Percentiles rank a stretch among this genome's conserved stretches.
Conservation (phyloP, 176 grass and related monocot genomes). For the Alopecurus myosuroides region DNA sequence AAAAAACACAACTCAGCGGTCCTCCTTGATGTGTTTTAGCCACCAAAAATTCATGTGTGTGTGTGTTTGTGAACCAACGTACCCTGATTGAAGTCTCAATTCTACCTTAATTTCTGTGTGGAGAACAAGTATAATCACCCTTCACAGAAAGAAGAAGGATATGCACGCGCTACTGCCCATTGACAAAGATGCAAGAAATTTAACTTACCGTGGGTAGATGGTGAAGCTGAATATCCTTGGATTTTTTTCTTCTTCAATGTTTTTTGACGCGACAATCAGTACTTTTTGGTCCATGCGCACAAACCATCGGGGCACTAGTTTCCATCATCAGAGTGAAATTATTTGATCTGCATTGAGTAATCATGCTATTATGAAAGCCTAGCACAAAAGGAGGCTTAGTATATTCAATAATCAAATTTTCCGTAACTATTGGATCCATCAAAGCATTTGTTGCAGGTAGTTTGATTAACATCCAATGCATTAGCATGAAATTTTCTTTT, state of each 20-base stretch:
- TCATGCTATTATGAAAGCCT: background rate
- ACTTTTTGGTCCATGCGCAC: background rate
- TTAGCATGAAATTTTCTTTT: background rate
- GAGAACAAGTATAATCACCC: background rate
- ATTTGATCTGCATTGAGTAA: background rate
- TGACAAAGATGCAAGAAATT: background rate
- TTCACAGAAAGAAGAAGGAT: background rate
- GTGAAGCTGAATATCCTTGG: background rate
- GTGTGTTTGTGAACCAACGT: too few relatives aligned
- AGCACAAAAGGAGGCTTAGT: background rate
- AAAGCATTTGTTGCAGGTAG: background rate
- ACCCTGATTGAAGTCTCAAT: too few relatives aligned
- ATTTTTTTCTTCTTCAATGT: background rate
- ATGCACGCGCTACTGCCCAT: background rate
- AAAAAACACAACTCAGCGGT: too few relatives aligned
- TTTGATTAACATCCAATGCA: background rate
- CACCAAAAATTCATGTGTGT: too few relatives aligned
- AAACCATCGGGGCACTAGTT: background rate
- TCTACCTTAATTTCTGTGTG: too few relatives aligned
- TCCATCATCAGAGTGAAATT: background rate
- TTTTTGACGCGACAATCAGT: background rate
- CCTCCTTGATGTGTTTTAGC: too few relatives aligned
- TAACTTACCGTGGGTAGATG: background rate
- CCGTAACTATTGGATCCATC: background rate
- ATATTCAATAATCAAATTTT: background rate